Conservation (phyloP, 768 basidiomycete genomes). For the Naematelia encephala region DNA sequence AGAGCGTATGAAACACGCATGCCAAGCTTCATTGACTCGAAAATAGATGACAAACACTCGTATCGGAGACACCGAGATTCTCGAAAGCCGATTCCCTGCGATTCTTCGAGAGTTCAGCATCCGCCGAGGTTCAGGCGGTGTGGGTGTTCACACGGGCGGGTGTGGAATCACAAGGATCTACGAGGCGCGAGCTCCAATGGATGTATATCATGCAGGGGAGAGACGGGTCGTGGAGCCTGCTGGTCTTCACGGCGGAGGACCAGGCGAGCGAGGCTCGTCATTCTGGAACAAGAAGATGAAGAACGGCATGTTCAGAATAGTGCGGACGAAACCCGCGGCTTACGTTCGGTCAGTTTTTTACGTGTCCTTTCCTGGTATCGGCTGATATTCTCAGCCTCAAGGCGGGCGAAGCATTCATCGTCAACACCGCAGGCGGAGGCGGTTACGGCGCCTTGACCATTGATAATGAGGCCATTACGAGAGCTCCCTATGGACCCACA, state of each 20-base stretch:
- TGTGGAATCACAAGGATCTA: constrained; percentile 11
- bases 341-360: neutral
- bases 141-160: constrained; percentile 7
- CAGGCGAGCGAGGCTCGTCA: constrained; percentile 4
- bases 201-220: constrained; percentile 6
- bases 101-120: constrained; percentile 15
- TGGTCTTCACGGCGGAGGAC: constrained; percentile 10
- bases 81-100: constrained; percentile 14
- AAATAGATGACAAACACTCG: constrained; percentile 20
- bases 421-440: constrained; percentile 13
- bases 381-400: constrained; percentile 3
- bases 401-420: constrained; percentile 8
- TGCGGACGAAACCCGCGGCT: neutral
- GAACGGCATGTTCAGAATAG: neutral
- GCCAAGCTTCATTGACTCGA: neutral
- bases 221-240: constrained; percentile 12
- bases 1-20: neutral
- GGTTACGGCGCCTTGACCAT: constrained; percentile 9
- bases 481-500: neutral
- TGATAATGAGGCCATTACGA: neutral
- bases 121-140: constrained; percentile 18
- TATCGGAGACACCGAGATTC: constrained; percentile 15
- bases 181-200: constrained; percentile 7
- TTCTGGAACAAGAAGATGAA: constrained; percentile 4
- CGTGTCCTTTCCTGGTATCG: neutral